Percentiles rank a stretch among this genome's conserved stretches.
These are phyloP conservation scores for Pseudotsuga menziesii DNA, from an alignment of 75 land plant species.

Conservation along the genomic window DNA sequence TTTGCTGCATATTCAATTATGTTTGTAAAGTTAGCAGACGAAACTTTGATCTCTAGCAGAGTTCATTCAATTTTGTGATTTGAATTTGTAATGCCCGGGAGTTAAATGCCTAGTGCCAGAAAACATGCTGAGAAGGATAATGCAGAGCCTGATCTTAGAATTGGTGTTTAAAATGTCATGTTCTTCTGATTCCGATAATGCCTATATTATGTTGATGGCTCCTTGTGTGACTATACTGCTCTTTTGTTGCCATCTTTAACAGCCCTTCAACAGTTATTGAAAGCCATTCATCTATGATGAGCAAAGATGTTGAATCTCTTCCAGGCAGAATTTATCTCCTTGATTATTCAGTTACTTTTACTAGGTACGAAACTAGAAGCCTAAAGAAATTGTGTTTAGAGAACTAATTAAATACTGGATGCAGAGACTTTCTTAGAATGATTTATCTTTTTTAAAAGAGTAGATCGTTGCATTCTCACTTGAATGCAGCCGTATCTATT, in stretches of 20 bases:
- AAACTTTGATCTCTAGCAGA: slow-evolving; percentile 9
- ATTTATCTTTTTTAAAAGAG: not conserved
- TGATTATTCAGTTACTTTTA: no score
- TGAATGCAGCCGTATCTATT: not conserved
- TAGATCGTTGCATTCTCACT: not conserved
- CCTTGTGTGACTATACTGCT: not conserved
- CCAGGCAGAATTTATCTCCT: not conserved
- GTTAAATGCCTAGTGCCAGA: not conserved
- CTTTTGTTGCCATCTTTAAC: not conserved
- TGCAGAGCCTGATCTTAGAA: not conserved
- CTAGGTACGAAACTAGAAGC: not conserved
- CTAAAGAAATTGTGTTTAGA: not conserved
- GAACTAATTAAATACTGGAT: not conserved
- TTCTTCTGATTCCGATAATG: not conserved
- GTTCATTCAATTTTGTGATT: not conserved
- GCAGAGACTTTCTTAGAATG: not conserved
- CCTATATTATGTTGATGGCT: slow-evolving; percentile 2
- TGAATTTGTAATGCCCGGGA: not conserved
- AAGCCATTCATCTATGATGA: not conserved
- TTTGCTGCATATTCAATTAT: not conserved
- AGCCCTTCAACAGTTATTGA: not conserved
- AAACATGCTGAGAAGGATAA: not conserved
- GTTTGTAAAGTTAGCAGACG: not conserved
- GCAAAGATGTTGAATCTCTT: not conserved
- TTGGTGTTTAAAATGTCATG: not conserved